A percentile compares a stretch with the other conserved stretches of the same genome.
Evolutionary conservation across 2,329 filamentous ascomycete species (phyloP).

Genomic region (Fusarium austroafricanum): DNA sequence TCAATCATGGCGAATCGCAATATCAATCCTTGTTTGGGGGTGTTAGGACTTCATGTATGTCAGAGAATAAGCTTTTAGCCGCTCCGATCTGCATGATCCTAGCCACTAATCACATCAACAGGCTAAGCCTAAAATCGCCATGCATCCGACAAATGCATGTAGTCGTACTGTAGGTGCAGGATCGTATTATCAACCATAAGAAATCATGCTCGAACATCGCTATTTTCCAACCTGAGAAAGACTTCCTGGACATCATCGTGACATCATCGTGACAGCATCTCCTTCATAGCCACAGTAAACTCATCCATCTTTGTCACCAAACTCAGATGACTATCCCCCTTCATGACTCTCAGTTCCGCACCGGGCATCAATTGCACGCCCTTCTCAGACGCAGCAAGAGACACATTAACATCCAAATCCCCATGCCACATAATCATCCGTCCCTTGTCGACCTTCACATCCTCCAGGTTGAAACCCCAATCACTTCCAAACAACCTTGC

Average conservation of each 20-base stretch:
- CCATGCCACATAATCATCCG: conserved; percentile 32
- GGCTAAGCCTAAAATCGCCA: no score
- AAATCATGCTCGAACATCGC: no score
- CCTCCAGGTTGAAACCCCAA: conserved; percentile 31
- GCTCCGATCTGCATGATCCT: no score
- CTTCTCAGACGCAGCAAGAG: conserved; percentile 12
- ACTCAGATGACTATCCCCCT: conserved; percentile 32
- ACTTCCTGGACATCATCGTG: background rate
- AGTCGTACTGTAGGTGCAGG: no score
- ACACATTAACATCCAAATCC: conserved; percentile 22
- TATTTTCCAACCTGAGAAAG: no score
- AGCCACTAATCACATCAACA: no score
- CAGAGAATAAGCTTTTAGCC: no score
- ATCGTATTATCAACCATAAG: no score
- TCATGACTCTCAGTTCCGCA: conserved; percentile 14
- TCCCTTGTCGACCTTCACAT: conserved; percentile 18
- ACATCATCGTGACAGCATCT: conserved; percentile 1
- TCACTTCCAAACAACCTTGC: conserved; percentile 19
- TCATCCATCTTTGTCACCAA: conserved; percentile 8
- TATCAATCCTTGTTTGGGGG: no score
- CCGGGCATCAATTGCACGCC: conserved; percentile 10
- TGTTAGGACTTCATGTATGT: no score
- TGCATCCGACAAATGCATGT: no score
- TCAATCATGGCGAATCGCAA: no score
- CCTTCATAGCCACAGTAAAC: conserved; percentile 5